Conservation (phyloP, 768 basidiomycete species). For the Tricholoma bakamatsutake region DNA sequence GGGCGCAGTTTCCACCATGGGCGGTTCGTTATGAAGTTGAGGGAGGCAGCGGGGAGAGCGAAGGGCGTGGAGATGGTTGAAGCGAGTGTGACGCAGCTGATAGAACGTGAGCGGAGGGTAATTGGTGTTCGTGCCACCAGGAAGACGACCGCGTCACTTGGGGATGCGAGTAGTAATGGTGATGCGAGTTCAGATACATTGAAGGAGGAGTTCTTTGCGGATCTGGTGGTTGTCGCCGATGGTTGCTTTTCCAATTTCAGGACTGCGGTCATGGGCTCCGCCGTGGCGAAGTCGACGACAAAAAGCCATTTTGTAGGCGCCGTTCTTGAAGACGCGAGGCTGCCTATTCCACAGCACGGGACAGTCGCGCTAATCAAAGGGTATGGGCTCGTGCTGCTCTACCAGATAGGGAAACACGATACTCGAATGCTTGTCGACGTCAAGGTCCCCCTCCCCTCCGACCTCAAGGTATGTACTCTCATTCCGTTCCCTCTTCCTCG, state of each 20-base stretch:
- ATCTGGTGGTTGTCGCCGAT: constrained; percentile 85
- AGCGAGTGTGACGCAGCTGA: constrained; percentile 73
- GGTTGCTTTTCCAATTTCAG: constrained; percentile 96
- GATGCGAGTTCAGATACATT: too few relatives aligned
- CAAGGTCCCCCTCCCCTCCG: constrained; percentile 73
- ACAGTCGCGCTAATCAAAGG: constrained; percentile 79
- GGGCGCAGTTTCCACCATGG: constrained; percentile 95
- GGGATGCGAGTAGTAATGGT: too few relatives aligned
- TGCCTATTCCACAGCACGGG: constrained; percentile 74
- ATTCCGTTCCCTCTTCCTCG: too few relatives aligned
- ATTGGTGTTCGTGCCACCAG: constrained; percentile 63
- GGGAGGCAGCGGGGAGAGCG: constrained; percentile 57
- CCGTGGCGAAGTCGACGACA: constrained; percentile 42
- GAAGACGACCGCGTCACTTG: constrained; percentile 17
- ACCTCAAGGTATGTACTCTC: constrained; percentile 60
- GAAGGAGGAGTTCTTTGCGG: too few relatives aligned
- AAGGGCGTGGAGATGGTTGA: constrained; percentile 75
- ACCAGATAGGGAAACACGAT: constrained; percentile 85
- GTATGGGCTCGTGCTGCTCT: constrained; percentile 84
- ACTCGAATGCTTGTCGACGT: constrained; percentile 94
- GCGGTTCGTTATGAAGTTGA: constrained; percentile 73
- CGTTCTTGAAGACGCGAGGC: constrained; percentile 66
- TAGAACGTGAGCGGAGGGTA: constrained; percentile 54
- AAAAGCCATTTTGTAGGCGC: constrained; percentile 83
- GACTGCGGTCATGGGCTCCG: constrained; percentile 49